Evolutionary conservation across 1,284 basidiomycete species (phyloP).

Genomic region (Puccinia coronata): DNA sequence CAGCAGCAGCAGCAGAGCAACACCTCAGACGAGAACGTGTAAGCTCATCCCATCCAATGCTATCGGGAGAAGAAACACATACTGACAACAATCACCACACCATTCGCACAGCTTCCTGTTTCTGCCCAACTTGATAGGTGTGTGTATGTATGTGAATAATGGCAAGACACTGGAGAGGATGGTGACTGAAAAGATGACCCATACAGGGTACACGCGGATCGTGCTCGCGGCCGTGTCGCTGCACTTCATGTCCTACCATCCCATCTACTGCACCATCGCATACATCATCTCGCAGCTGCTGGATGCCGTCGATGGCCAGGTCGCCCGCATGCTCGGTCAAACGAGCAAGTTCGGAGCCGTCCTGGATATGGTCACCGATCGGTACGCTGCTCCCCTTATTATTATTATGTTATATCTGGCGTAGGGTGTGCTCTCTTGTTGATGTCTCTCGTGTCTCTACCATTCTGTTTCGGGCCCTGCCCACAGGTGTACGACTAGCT

Average conservation of each 20-base stretch:
- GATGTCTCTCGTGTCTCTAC: no score
- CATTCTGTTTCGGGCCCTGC: no score
- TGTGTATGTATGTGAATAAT: no score
- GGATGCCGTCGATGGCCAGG: slow-evolving; percentile 93
- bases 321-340: slow-evolving; percentile 84
- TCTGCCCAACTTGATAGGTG: slow-evolving; percentile 92
- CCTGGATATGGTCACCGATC: slow-evolving; percentile 99
- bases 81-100: background rate
- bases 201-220: slow-evolving; percentile 72
- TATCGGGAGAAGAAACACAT: no score
- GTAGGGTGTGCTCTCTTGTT: no score
- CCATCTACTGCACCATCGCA: slow-evolving; percentile 84
- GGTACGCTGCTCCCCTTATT: slow-evolving; percentile 63
- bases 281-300: slow-evolving; percentile 92
- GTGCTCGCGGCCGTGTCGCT: slow-evolving; percentile 86
- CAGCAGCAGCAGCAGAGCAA: no score
- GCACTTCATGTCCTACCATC: slow-evolving; percentile 91
- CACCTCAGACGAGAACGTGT: slow-evolving; percentile 37
- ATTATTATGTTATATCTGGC: no score
- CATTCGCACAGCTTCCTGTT: slow-evolving; percentile 70
- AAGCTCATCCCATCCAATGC: background rate
- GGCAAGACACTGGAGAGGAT: no score
- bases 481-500: slow-evolving; percentile 87
- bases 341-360: slow-evolving; percentile 96
- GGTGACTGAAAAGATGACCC: background rate